Base-by-base conservation (phyloP, 805 yeast species). In the Kazachstania bromeliacearum region DNA sequence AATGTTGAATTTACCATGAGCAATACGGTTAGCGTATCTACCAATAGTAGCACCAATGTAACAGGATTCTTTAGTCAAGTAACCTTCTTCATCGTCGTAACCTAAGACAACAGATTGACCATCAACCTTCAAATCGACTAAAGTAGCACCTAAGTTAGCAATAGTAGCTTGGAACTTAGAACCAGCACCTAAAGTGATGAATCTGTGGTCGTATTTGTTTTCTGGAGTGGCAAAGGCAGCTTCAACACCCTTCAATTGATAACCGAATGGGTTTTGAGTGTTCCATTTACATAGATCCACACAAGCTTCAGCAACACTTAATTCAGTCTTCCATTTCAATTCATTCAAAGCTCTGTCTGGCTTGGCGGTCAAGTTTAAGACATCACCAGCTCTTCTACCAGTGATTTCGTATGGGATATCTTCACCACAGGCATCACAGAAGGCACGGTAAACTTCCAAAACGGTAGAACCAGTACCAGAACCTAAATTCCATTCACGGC, bases 381-480 rank as follows among this genome's bases (percentile, higher is more conserved):
- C 94, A 55, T 83, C 94, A 23, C 94, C 92, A 12, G 65, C 75
- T 40, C 92, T 70, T 55, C 87, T 72, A 4, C 71, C 76, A 25
- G 66, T 72, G n/a, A 81, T 66, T 44, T 75, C 78, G 49, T 67
- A 75, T 5, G 87, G 81, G 35, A 83, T 66, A 23, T 71, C 66
- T 31, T 68, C 63, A 26, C 85, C 85, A 5, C 75, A 77, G 8
- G 81, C 81, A 35, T 67, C 66, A 48, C 74, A 67, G 56, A 82
- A 83, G 1, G 82, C 77, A 37, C 69, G 53, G 50, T 75, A 69
- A 29, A 83, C 77, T 46, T 83, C 87, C 39, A 80, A 64, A 4
- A 83, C 94, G 1, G 89, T 79, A 8, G 78, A 66, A n/a, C 94
- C 94, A 18, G 63, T 71, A 21, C 94, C 94, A 10, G 88, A 75